A percentile compares a stretch with the other conserved stretches of the same genome.
Conservation (phyloP, 768 basidiomycete genomes). For the Boletus subcaerulescens region DNA sequence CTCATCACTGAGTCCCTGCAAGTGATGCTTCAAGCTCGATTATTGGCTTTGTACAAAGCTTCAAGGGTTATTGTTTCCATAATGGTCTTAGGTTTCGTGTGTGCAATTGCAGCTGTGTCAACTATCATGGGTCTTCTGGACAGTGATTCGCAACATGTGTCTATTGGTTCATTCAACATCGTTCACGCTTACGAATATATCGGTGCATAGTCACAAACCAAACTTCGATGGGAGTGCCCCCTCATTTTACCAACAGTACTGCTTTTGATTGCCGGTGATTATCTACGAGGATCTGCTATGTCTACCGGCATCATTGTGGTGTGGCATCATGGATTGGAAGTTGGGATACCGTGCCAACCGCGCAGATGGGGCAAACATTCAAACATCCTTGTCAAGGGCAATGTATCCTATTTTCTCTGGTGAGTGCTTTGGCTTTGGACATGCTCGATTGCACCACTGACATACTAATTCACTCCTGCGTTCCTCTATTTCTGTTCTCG, state of each 20-base stretch:
- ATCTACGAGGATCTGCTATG: slow-evolving; percentile 4
- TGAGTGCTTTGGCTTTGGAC: neutral
- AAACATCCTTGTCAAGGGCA: slow-evolving; percentile 11
- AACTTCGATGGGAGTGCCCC: neutral
- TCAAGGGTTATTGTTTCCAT: slow-evolving; percentile 10
- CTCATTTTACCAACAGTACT: neutral
- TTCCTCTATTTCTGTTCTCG: slow-evolving; percentile 7
- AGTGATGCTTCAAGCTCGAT: slow-evolving; percentile 16
- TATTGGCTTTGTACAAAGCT: slow-evolving; percentile 13
- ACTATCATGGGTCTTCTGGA: slow-evolving; percentile 7
- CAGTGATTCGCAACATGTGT: slow-evolving; percentile 1
- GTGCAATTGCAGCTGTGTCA: slow-evolving; percentile 9
- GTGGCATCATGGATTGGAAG: neutral
- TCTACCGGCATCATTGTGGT: slow-evolving; percentile 1
- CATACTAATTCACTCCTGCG: too few relatives aligned
- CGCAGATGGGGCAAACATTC: slow-evolving; percentile 1
- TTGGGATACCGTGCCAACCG: neutral
- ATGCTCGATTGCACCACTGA: too few relatives aligned
- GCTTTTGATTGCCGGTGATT: slow-evolving; percentile 7
- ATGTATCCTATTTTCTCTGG: slow-evolving; percentile 14
- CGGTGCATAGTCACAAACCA: neutral
- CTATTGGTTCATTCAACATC: neutral
- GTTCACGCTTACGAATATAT: neutral
- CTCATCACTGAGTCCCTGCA: neutral
- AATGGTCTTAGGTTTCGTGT: slow-evolving; percentile 11